Evolutionary conservation across 441 rosid species (phyloP).

Genomic region (Populus tomentosa): DNA sequence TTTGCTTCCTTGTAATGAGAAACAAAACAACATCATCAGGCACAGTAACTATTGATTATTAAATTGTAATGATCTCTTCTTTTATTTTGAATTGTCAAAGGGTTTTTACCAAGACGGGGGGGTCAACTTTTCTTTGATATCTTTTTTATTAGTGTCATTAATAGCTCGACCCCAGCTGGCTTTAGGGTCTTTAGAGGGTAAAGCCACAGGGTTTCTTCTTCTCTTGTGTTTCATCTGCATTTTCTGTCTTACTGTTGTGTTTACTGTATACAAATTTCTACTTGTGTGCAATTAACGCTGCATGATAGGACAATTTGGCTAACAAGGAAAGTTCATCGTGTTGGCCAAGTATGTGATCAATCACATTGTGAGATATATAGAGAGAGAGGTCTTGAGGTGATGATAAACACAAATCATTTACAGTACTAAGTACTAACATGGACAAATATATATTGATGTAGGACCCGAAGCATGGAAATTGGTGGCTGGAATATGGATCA

Average conservation of each 20-base stretch:
- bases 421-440: not conserved
- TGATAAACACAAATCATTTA: not conserved
- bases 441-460: constrained; percentile 16
- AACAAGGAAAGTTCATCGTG: not conserved
- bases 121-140: constrained; percentile 6
- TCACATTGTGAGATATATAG: not conserved
- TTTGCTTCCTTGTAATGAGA: not conserved
- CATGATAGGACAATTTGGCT: constrained; percentile 3
- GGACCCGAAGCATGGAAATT: constrained; percentile 99
- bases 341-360: constrained; percentile 11
- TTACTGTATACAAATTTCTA: not conserved
- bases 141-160: constrained; percentile 17
- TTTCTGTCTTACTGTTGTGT: not conserved
- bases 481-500: constrained; percentile 98
- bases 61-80: constrained; percentile 23
- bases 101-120: constrained; percentile 16
- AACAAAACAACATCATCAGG: constrained; percentile 5
- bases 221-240: not conserved
- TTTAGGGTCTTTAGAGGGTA: constrained; percentile 1
- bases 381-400: not conserved
- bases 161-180: constrained; percentile 14
- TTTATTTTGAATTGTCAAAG: constrained; percentile 16
- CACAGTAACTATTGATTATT: constrained; percentile 3
- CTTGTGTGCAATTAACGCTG: not conserved
- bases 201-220: constrained; percentile 1